These are phyloP conservation scores for Mycena indigotica DNA, from an alignment of 768 basidiomycete genomes.

Conservation along the genomic window DNA sequence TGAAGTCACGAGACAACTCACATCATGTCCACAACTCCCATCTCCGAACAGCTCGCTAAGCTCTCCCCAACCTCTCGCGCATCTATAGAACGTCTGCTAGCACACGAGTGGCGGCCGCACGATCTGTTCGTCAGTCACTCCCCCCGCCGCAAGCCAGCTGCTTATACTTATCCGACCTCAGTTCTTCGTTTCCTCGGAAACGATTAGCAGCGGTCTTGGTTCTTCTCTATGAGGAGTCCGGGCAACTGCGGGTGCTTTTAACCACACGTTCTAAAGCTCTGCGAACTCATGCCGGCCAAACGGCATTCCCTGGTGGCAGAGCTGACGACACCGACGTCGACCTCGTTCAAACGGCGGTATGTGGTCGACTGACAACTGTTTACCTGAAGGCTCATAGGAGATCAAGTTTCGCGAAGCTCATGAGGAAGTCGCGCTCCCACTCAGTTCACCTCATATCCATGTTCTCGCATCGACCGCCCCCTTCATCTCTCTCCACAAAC, in stretches of 20 bases:
- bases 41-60: too few species aligned
- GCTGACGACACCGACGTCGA: constrained; percentile 65
- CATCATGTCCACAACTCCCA: too few species aligned
- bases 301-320: constrained; percentile 83
- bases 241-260: constrained; percentile 70
- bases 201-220: constrained; percentile 79
- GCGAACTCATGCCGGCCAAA: constrained; percentile 77
- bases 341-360: constrained; percentile 74
- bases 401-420: constrained; percentile 56
- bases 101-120: constrained; percentile 35
- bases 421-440: constrained; percentile 80
- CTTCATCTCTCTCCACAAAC: constrained; percentile 63
- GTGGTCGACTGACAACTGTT: constrained; percentile 27
- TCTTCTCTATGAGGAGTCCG: constrained; percentile 72
- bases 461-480: constrained; percentile 65
- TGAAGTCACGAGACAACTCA: too few species aligned
- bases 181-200: constrained; percentile 34
- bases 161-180: constrained; percentile 23
- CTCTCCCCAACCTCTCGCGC: neutral
- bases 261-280: constrained; percentile 83
- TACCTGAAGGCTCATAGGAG: neutral
- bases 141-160: constrained; percentile 15
- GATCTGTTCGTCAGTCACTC: constrained; percentile 55
- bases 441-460: constrained; percentile 57
- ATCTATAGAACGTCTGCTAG: constrained; percentile 42